Evolutionary conservation across 257 asterid species (phyloP).

Genomic region (Nyctanthes arbortristis): DNA sequence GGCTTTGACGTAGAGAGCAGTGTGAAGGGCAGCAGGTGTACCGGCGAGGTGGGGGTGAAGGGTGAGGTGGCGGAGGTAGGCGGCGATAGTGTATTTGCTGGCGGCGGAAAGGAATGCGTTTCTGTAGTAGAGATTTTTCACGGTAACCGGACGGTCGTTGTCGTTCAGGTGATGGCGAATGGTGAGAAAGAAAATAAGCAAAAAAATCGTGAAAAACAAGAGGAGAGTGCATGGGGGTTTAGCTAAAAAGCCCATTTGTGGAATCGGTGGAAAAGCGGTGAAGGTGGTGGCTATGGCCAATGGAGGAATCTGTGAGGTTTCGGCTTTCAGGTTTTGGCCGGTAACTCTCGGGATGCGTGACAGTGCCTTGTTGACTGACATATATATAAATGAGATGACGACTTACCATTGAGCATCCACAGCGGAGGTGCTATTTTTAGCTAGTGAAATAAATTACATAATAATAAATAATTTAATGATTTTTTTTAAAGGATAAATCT

Average conservation of each 20-base stretch:
- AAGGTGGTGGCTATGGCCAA: conserved; percentile 1
- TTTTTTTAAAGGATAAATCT: no score
- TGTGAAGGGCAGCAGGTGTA: conserved; percentile 55
- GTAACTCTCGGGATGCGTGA: background rate
- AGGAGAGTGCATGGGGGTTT: conserved; percentile 49
- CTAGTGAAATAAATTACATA: no score
- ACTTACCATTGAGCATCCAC: no score
- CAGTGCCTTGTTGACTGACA: no score
- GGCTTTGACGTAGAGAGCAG: conserved; percentile 60
- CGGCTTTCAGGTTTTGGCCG: background rate
- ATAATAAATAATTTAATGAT: no score
- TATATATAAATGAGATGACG: no score
- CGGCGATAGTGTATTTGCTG: conserved; percentile 61
- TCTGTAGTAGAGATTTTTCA: conserved; percentile 24
- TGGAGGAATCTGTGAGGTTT: background rate
- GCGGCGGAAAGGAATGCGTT: conserved; percentile 58
- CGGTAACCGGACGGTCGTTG: conserved; percentile 16
- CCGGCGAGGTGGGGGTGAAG: conserved; percentile 94
- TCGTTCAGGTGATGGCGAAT: conserved; percentile 29
- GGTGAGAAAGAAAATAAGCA: conserved; percentile 44
- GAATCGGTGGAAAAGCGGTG: background rate
- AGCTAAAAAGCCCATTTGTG: conserved; percentile 27
- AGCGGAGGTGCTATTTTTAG: no score
- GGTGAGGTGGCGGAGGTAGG: conserved; percentile 85
- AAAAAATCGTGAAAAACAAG: conserved; percentile 35